Evolutionary conservation across 768 basidiomycete species (phyloP), one percentile per base, ranked within the genome.

Genomic region (Pleurotus sapidus): DNA sequence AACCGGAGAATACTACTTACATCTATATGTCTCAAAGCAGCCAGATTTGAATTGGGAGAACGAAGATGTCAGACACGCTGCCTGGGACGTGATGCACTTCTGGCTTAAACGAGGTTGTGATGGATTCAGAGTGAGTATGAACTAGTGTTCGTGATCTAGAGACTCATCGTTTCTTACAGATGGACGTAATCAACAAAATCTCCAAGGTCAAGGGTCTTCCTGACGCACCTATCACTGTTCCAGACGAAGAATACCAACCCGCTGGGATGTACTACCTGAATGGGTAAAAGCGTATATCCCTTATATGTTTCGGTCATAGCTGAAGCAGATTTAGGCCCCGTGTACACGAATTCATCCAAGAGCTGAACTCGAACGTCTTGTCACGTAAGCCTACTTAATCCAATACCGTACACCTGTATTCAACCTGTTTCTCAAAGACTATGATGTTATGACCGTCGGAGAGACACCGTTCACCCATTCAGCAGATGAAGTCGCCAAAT

Each of bases 21-120:
- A 90, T 68, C 63, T 89, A 1, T 91, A 83, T 69, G 71, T 81
- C 54, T 64, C 75, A 7, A 80, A 88, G 63, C 88, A 89, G 71
- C 89, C 88, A 0, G 90, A 91, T 65, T 68, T 91, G 14, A 90
- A 92, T 65, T 91, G 87, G 88, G 86, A 89, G 50, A 87, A 89
- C 60, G 77, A 79, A 0, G 77, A 78, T 5, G 81, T 87, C 1
- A 74, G 84, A 5, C 72, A 78, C 56, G 81, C 84, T 6, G 76
- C 88, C 1, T 86, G 77, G 70, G 82, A 86, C 34, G 65, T 84
- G 46, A 87, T 91, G 87, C 69, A 70, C 43, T 91, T 88, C 64
- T 91, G 88, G 89, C 74, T 89, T n/a, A 77, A 84, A 54, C 74
- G 84, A 49, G 89, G 90, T 1, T 84, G 85, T 59, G 88, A 90